These are phyloP conservation scores for Cordia subcordata DNA, from an alignment of 257 asterid genomes.

Conservation along the genomic window DNA sequence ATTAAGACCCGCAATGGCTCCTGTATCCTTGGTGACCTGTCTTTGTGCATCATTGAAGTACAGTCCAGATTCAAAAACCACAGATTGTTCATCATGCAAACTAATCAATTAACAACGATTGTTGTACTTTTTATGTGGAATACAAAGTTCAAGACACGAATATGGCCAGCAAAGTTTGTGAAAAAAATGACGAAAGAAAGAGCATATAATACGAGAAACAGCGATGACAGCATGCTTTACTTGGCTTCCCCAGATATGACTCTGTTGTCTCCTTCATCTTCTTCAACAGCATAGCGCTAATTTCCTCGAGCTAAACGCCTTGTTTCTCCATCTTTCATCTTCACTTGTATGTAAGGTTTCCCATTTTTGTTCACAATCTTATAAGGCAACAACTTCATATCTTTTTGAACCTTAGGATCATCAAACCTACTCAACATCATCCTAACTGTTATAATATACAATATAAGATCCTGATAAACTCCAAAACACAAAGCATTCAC, in stretches of 20 bases:
- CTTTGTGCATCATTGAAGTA: constrained; percentile 18
- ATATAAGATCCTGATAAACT: too few species aligned
- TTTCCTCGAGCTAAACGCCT: constrained; percentile 23
- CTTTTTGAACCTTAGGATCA: constrained; percentile 23
- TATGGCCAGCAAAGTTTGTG: neutral
- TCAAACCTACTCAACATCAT: constrained; percentile 17
- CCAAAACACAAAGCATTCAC: too few species aligned
- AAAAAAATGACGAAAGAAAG: neutral
- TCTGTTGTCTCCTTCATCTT: constrained; percentile 28
- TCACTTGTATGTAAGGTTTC: constrained; percentile 23
- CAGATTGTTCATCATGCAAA: too few species aligned
- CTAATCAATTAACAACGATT: too few species aligned
- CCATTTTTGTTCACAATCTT: constrained; percentile 18
- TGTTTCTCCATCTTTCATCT: constrained; percentile 19
- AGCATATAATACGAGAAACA: constrained; percentile 12
- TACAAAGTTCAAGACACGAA: neutral
- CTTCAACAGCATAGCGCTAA: constrained; percentile 23
- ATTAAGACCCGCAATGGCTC: constrained; percentile 12
- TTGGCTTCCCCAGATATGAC: constrained; percentile 17
- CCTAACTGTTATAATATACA: too few species aligned
- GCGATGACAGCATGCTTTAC: constrained; percentile 21
- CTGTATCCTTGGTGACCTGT: constrained; percentile 17
- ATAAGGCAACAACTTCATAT: constrained; percentile 17
- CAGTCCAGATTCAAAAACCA: neutral
- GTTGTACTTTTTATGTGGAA: too few species aligned